Percentiles rank a stretch among this genome's conserved stretches.
Conservation (phyloP, 1,284 basidiomycete species). For the Gymnopus androsaceus region DNA sequence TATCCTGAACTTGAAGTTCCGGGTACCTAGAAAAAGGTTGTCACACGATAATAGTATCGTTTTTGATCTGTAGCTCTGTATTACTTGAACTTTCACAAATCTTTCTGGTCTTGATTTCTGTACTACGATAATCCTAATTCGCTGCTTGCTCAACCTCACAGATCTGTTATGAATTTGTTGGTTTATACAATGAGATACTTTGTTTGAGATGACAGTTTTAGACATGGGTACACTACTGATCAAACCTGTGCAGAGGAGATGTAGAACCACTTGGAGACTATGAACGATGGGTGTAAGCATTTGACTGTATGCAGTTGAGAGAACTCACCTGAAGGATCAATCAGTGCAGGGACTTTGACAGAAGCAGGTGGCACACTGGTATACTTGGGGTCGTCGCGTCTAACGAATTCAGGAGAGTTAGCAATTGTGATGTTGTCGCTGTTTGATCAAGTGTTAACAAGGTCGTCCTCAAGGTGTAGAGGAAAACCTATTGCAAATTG, state of each 20-base stretch:
- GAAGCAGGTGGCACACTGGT: slow-evolving; percentile 76
- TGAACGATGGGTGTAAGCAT: slow-evolving; percentile 30
- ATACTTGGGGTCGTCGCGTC: slow-evolving; percentile 67
- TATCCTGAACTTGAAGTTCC: slow-evolving; percentile 54
- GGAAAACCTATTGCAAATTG: slow-evolving; percentile 62
- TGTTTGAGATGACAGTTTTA: background rate
- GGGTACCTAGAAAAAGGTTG: slow-evolving; percentile 37
- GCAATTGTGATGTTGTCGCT: slow-evolving; percentile 74
- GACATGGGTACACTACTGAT: too few species aligned
- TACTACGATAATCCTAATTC: too few species aligned
- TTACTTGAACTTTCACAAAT: too few species aligned
- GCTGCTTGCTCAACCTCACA: too few species aligned
- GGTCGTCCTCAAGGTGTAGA: background rate
- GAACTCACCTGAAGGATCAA: slow-evolving; percentile 82
- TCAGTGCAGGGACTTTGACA: slow-evolving; percentile 78
- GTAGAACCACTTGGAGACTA: slow-evolving; percentile 90
- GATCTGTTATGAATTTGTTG: too few species aligned
- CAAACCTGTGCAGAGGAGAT: slow-evolving; percentile 82
- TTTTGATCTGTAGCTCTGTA: too few species aligned
- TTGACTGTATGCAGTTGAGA: slow-evolving; percentile 13
- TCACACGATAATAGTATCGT: too few species aligned
- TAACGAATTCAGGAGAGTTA: slow-evolving; percentile 74
- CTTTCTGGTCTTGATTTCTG: too few species aligned
- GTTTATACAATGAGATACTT: slow-evolving; percentile 10
- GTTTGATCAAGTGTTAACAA: slow-evolving; percentile 14